These are phyloP conservation scores for Hyaloscypha variabilis DNA, from an alignment of 495 filamentous ascomycete genomes.

Conservation along the genomic window DNA sequence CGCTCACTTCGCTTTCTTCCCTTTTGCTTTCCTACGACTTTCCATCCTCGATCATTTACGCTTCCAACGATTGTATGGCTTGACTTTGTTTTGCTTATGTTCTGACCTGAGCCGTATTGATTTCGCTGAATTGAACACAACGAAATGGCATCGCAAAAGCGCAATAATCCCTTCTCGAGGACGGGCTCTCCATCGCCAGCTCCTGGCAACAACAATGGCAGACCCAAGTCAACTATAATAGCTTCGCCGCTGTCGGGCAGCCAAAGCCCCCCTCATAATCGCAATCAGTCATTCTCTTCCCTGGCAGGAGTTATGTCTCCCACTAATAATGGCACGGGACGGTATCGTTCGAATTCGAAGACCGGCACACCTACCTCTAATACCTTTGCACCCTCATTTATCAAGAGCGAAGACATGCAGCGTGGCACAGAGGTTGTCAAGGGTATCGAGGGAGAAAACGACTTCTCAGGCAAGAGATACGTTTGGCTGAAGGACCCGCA, in stretches of 20 bases:
- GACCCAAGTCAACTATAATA: constrained; percentile 76
- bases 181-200: constrained; percentile 56
- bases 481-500: constrained; percentile 92
- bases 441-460: constrained; percentile 90
- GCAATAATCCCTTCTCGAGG: constrained; percentile 77
- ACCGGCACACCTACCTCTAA: constrained; percentile 51
- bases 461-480: constrained; percentile 98
- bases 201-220: constrained; percentile 49
- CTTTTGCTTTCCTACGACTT: background rate
- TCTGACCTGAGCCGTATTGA: constrained; percentile 3
- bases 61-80: constrained; percentile 9
- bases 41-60: constrained; percentile 6
- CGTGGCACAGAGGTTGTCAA: constrained; percentile 67
- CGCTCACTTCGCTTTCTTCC: background rate
- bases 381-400: constrained; percentile 95
- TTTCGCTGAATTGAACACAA: constrained; percentile 10
- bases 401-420: constrained; percentile 78
- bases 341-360: constrained; percentile 65
- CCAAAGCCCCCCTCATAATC: constrained; percentile 36
- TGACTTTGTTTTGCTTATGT: constrained; percentile 19
- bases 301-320: constrained; percentile 24
- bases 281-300: constrained; percentile 48
- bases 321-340: constrained; percentile 28
- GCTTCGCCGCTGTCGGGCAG: constrained; percentile 51
- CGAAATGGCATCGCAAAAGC: constrained; percentile 31